Conservation (phyloP, 2,329 filamentous ascomycete species). For the Sclerotinia subarctica region DNA sequence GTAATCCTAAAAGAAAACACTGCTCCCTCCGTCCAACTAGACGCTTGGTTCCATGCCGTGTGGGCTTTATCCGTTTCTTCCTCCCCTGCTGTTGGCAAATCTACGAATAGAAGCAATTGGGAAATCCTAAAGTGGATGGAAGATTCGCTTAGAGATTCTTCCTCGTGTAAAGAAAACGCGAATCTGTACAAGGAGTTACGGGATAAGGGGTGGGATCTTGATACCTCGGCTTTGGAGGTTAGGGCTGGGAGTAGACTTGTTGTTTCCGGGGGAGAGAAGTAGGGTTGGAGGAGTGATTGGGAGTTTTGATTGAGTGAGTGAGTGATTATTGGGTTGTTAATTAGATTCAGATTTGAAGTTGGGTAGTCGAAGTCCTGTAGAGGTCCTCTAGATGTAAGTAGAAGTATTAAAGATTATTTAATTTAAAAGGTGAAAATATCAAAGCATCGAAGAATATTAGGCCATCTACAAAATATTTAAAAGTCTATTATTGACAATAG, state of each 20-base stretch:
- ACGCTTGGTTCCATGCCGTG: slow-evolving; percentile 59
- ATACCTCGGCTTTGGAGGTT: slow-evolving; percentile 64
- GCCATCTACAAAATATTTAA: no score
- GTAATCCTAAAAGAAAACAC: slow-evolving; percentile 64
- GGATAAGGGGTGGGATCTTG: slow-evolving; percentile 63
- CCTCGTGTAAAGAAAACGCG: neutral
- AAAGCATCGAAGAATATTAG: no score
- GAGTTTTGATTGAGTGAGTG: no score
- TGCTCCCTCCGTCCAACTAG: slow-evolving; percentile 49
- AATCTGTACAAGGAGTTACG: slow-evolving; percentile 39
- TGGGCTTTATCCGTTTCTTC: no score
- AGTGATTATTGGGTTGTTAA: no score
- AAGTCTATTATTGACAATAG: no score
- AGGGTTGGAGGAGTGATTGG: no score
- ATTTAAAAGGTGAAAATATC: no score
- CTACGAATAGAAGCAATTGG: accelerated
- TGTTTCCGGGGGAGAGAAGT: neutral
- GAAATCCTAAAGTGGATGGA: neutral
- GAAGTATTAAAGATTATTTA: no score
- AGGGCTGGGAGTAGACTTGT: slow-evolving; percentile 47
- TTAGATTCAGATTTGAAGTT: neutral
- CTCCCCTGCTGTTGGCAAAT: neutral
- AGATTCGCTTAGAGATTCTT: neutral
- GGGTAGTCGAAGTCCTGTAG: no score
- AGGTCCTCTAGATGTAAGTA: no score